Conservation (phyloP, 352 stramenopile species). For the Pythium rishiriense region DNA sequence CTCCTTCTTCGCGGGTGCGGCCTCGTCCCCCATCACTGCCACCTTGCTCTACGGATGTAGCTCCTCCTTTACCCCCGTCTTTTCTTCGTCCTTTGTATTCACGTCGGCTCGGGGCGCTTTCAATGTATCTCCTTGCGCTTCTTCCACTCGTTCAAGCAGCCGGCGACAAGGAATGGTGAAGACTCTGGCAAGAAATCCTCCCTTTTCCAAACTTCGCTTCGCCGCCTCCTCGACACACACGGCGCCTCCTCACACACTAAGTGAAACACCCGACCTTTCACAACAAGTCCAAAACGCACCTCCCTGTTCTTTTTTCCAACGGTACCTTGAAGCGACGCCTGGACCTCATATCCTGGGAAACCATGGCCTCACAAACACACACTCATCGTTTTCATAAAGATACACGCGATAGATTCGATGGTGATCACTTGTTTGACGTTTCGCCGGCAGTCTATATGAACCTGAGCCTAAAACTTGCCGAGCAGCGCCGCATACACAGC, state of each 20-base stretch:
- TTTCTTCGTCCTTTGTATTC: background rate
- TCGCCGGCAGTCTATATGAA: background rate
- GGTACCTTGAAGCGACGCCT: background rate
- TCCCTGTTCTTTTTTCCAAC: background rate
- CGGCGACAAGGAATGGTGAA: background rate
- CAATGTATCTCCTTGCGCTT: slow-evolving; percentile 3
- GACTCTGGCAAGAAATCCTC: background rate
- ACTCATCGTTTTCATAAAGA: too few species aligned
- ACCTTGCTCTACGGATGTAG: background rate
- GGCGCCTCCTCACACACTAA: slow-evolving; percentile 7
- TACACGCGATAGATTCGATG: background rate
- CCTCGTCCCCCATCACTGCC: slow-evolving; percentile 52
- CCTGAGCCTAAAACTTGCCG: slow-evolving; percentile 49
- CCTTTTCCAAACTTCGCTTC: background rate
- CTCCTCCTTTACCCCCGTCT: background rate
- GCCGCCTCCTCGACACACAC: background rate
- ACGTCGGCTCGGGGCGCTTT: background rate
- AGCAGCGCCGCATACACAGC: slow-evolving; percentile 86
- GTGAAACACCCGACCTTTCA: slow-evolving; percentile 27
- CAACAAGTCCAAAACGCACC: background rate
- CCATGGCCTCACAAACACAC: too few species aligned
- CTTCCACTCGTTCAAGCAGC: slow-evolving; percentile 17
- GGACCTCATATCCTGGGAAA: background rate
- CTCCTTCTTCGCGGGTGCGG: slow-evolving; percentile 58
- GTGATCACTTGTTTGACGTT: background rate